Base-by-base conservation (phyloP, 768 basidiomycete species). In the Russula compacta region DNA sequence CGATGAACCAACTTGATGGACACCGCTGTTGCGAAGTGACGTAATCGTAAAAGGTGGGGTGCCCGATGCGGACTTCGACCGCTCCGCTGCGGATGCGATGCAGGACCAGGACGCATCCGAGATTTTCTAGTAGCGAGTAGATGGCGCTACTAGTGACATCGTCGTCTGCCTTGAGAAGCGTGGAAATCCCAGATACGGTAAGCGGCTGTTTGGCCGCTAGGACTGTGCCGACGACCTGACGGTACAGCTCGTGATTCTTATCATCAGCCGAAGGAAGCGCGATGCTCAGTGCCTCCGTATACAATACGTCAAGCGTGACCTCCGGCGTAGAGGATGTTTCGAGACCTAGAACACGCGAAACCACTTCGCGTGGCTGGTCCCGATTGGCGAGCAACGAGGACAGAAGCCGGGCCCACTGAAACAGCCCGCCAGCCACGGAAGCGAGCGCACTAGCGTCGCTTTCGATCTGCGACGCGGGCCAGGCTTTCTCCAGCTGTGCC, bases 371-470 rank as follows among this genome's bases (percentile, higher is more conserved):
- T 11, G 63, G 63, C 24, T 33, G 29, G 32, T n/a, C 40, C 9
- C 48, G 36, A 32, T 40, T 21, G 35, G 14, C 33, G 53, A 67
- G 54, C n/a, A 67, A 49, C 38, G 52, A 38, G 6, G 49, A 59
- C 8, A 48, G 53, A 1, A 67, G 49, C 35, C 33, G 6, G n/a
- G 67, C 67, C 58, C 64, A 68, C 32, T 65, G 59, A 43, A 68
- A 68, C 12, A 68, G 58, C 1, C 67, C 67, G 6, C 56, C 46
- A 2, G 67, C 58, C 42, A 56, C 51, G 33, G 42, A 42, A 35
- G 53, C 55, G 44, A 64, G 55, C 39, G 55, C 44, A 9, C 33
- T 35, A 1, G 59, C 63, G 33, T 64, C 63, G 19, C 17, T 32
- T 6, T 61, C 36, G 15, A 67, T 43, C 44, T 57, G 50, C 11